phyloP scores from a whole-genome alignment of 2,329 filamentous ascomycete genomes.

The Pseudogymnoascus sp. region DNA sequence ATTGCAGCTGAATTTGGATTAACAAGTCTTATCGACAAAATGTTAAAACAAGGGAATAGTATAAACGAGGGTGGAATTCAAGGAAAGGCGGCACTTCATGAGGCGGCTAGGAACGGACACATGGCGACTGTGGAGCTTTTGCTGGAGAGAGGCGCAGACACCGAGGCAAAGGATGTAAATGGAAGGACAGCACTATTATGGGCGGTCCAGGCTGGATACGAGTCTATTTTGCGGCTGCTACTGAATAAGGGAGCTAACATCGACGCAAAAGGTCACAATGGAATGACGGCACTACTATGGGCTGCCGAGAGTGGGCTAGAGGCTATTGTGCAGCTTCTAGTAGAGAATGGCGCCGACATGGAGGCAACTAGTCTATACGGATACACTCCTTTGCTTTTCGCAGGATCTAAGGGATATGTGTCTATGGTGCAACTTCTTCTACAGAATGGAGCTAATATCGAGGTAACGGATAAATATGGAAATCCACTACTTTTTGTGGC shows the following conservation, averaged over 20 bases:
- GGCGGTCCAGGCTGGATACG: not conserved
- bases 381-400: not conserved
- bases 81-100: not conserved
- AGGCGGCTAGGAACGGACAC: not conserved
- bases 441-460: not conserved
- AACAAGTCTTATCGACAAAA: not conserved
- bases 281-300: no score
- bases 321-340: not conserved
- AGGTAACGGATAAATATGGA: not conserved
- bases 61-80: not conserved
- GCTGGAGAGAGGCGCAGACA: not conserved
- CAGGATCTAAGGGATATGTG: no score
- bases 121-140: not conserved
- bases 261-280: no score
- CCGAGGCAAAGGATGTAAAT: not conserved
- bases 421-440: not conserved
- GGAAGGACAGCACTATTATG: not conserved
- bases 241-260: not conserved
- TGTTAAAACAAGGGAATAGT: not conserved
- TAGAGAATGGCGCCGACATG: not conserved
- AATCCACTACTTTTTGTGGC: no score
- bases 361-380: not conserved
- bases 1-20: not conserved
- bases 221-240: not conserved
- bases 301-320: no score